These are phyloP conservation scores for Venturia pyrina DNA, from an alignment of 2,329 filamentous ascomycete species.

Conservation along the genomic window DNA sequence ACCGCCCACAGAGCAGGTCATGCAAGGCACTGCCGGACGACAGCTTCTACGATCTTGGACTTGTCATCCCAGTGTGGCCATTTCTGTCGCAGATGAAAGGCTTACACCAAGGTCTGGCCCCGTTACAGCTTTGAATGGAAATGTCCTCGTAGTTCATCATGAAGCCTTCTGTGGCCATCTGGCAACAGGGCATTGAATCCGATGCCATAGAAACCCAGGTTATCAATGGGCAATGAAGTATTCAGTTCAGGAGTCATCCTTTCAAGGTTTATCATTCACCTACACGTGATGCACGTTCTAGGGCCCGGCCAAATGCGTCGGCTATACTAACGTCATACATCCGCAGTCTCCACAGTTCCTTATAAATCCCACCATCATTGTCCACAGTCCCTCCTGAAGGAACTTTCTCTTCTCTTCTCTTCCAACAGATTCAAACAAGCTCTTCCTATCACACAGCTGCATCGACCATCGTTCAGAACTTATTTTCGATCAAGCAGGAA, in stretches of 20 bases:
- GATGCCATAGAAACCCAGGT: neutral
- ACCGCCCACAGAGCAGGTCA: neutral
- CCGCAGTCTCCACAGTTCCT: neutral
- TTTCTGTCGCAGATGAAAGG: neutral
- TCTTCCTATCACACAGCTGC: neutral
- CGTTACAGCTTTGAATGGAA: neutral
- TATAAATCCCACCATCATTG: neutral
- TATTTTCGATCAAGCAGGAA: neutral
- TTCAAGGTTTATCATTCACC: neutral
- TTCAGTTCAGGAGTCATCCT: neutral
- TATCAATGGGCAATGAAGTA: neutral
- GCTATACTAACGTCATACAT: neutral
- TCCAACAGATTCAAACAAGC: neutral
- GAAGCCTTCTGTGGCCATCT: neutral
- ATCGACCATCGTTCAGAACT: neutral
- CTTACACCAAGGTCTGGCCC: neutral
- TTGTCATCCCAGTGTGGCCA: neutral
- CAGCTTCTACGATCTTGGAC: neutral
- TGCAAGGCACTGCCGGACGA: neutral
- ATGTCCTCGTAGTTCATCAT: neutral
- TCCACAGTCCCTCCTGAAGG: neutral
- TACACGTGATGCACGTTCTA: neutral
- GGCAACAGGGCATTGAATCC: neutral
- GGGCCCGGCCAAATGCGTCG: neutral
- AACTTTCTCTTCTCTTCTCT: neutral